Conservation (phyloP, 2,329 filamentous ascomycete genomes). For the Trichoderma guizhouense region DNA sequence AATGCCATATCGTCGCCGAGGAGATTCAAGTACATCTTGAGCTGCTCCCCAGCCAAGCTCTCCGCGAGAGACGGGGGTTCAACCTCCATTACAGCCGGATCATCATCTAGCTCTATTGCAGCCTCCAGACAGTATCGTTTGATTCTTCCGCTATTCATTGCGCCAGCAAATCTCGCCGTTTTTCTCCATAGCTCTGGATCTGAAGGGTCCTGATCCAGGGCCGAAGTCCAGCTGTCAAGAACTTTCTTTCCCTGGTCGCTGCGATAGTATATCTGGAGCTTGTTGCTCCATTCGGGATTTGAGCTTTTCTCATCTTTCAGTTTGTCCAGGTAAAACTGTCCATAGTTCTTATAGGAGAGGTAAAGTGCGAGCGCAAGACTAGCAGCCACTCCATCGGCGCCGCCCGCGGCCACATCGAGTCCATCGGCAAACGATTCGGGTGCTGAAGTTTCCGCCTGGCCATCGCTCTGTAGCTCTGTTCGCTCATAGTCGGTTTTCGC, state of each 20-base stretch:
- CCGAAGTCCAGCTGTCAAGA: constrained; percentile 55
- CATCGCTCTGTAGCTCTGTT: constrained; percentile 55
- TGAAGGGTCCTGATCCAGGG: constrained; percentile 62
- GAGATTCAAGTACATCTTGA: constrained; percentile 53
- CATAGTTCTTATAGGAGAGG: constrained; percentile 91
- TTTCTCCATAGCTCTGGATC: constrained; percentile 65
- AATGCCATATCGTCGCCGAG: constrained; percentile 55
- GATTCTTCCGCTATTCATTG: constrained; percentile 55
- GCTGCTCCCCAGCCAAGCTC: constrained; percentile 59
- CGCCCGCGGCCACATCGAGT: constrained; percentile 56
- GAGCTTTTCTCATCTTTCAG: constrained; percentile 35
- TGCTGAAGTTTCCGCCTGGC: constrained; percentile 38
- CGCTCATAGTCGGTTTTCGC: constrained; percentile 80
- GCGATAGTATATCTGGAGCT: constrained; percentile 28
- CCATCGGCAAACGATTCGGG: constrained; percentile 49
- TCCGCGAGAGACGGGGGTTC: constrained; percentile 62
- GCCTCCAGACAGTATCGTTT: constrained; percentile 63
- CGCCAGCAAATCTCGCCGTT: constrained; percentile 55
- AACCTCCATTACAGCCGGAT: constrained; percentile 59
- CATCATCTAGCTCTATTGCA: constrained; percentile 64
- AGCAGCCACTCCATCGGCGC: constrained; percentile 71
- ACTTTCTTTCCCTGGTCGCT: constrained; percentile 42
- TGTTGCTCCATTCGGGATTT: constrained; percentile 50
- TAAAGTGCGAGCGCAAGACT: constrained; percentile 87
- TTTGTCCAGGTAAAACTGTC: constrained; percentile 80